Evolutionary conservation across 2,329 filamentous ascomycete genomes (phyloP), one percentile per base, ranked within the genome.

Genomic region (Ophiocordyceps camponoti-leonardi): DNA sequence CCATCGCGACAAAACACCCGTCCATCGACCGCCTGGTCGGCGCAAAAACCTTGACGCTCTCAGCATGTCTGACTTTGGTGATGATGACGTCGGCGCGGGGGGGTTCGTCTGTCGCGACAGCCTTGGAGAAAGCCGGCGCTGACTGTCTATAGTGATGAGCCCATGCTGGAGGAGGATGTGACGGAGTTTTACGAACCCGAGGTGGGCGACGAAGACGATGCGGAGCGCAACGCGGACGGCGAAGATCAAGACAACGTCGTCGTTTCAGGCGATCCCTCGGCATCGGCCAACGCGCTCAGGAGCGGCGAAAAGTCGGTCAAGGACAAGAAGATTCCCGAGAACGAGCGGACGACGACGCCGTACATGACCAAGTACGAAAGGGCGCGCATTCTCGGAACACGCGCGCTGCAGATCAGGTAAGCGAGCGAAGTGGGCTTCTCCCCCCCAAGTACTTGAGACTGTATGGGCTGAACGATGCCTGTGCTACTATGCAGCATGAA

Each of bases 331-430:
- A 90, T 98, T 44, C 76, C 87, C 47, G 84, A 86, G 53, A 84
- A 88, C 53, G 77, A 94, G 66, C 79, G 92, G 56, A 83, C 78
- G 22, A 98, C 92, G 10, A 98, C 92, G 26, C 92, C 90, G 2
- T 98, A 95, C 68, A 94, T 98, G 90, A 98, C 92, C 53, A 98
- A 98, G 69, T 98, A 98, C 67, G 92, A 98, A 72, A 78, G 81
- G 55, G 92, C 92, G 51, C 80, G 92, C 59, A 90, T 98, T 48
- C 68, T 98, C 51, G 92, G 92, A 43, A 96, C 92, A 39, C 75
- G 92, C 53, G 92, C 92, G 39, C 66, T 96, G 60, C 92, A 98
- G 66, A 96, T 98, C 60, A 95, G 86, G 86, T 93, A 65, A 44
- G 77, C 46, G 72, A 54, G n/a, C 4, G 6, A n/a, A n/a, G 26